A percentile compares a stretch with the other conserved stretches of the same genome.
phyloP scores from a whole-genome alignment of 2,329 filamentous ascomycete species.

The Fusarium beomiforme region DNA sequence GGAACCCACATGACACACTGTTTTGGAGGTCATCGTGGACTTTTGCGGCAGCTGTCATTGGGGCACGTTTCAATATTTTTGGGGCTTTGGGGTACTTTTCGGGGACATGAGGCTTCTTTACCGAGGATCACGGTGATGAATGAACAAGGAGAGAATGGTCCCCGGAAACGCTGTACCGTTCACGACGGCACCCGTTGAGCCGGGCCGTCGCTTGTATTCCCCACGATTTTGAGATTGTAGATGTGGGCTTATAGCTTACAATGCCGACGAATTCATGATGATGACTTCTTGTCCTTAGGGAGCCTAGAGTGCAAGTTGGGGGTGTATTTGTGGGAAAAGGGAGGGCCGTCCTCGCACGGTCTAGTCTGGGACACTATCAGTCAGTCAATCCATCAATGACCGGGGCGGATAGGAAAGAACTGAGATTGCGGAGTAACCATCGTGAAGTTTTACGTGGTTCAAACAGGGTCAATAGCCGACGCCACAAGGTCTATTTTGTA shows the following conservation, averaged over 20 bases:
- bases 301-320: background rate
- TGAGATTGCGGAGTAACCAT: slow-evolving; percentile 42
- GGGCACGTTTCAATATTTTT: slow-evolving; percentile 28
- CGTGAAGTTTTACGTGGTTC: slow-evolving; percentile 39
- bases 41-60: slow-evolving; percentile 27
- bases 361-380: slow-evolving; percentile 12
- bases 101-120: slow-evolving; percentile 34
- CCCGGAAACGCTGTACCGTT: slow-evolving; percentile 26
- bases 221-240: slow-evolving; percentile 18
- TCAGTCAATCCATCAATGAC: background rate
- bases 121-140: slow-evolving; percentile 32
- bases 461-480: slow-evolving; percentile 41
- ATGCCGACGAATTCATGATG: background rate
- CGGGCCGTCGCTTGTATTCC: slow-evolving; percentile 26
- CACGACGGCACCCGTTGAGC: slow-evolving; percentile 19
- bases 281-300: background rate
- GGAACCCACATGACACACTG: slow-evolving; percentile 30
- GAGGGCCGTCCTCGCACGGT: slow-evolving; percentile 35
- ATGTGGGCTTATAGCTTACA: background rate
- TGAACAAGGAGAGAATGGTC: slow-evolving; percentile 25
- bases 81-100: slow-evolving; percentile 29
- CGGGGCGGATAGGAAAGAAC: slow-evolving; percentile 27
- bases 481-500: slow-evolving; percentile 31
- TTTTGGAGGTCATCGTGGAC: slow-evolving; percentile 34
- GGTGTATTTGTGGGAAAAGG: slow-evolving; percentile 17